phyloP scores from a whole-genome alignment of 352 stramenopile species.

The Pythium diclinum region DNA sequence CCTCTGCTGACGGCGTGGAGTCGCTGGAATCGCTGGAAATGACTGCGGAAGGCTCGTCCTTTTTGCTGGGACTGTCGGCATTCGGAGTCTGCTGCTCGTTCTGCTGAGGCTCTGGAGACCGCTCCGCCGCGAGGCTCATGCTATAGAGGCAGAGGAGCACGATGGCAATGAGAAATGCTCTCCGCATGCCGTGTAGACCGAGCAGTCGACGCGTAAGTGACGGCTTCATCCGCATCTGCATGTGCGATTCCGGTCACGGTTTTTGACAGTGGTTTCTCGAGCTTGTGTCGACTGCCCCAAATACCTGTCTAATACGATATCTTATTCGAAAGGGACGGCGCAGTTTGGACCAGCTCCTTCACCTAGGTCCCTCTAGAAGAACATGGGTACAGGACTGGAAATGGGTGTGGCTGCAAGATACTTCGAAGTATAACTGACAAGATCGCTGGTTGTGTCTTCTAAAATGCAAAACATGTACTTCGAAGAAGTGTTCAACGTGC shows the following conservation, averaged over 20 bases:
- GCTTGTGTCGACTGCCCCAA: neutral
- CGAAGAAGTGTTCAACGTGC: too few relatives aligned
- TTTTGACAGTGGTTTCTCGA: conserved; percentile 6
- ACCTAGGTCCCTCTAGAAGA: neutral
- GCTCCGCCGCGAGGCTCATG: conserved; percentile 5
- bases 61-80: neutral
- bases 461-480: too few relatives aligned
- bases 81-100: conserved; percentile 10
- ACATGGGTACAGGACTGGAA: neutral
- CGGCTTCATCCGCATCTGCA: neutral
- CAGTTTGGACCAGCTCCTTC: neutral
- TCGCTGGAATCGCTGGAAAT: conserved; percentile 6
- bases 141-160: neutral
- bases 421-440: too few relatives aligned
- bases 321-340: neutral
- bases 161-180: neutral
- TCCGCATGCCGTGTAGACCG: neutral
- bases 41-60: neutral
- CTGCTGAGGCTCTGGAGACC: conserved; percentile 1
- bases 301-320: conserved; percentile 3
- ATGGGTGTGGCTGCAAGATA: too few relatives aligned
- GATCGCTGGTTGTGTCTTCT: too few relatives aligned
- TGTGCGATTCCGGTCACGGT: neutral
- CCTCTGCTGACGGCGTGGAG: neutral
- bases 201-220: neutral